Evolutionary conservation across 257 asterid species (phyloP).

Genomic region (Gardenia jasminoides): DNA sequence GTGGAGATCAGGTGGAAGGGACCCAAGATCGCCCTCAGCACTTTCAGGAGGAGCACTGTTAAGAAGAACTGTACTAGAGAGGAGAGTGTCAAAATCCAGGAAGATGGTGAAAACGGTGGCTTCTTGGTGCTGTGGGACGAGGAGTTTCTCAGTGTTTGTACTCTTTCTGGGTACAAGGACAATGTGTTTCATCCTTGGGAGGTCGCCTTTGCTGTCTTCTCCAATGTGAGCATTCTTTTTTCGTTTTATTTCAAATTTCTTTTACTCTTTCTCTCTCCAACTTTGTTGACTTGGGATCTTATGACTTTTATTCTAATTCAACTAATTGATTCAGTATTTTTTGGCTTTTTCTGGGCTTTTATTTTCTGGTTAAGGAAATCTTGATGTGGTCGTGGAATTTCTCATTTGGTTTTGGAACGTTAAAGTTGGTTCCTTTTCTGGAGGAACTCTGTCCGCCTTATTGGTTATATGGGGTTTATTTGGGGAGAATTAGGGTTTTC

Average conservation of each 20-base stretch:
- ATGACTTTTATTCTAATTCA: constrained; percentile 7
- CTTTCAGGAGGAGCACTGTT: constrained; percentile 51
- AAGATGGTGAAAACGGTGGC: constrained; percentile 29
- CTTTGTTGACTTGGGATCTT: constrained; percentile 12
- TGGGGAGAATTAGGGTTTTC: background rate
- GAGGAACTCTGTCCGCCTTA: background rate
- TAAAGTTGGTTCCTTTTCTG: constrained; percentile 6
- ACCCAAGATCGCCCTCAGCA: constrained; percentile 40
- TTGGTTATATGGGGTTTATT: background rate
- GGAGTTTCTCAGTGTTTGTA: constrained; percentile 67
- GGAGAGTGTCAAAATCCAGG: constrained; percentile 28
- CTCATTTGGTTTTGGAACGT: background rate
- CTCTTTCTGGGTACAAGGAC: constrained; percentile 68
- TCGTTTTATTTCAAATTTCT: background rate
- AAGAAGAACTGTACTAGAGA: constrained; percentile 67
- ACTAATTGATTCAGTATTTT: background rate
- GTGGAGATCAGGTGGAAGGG: constrained; percentile 68
- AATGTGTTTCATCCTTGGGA: constrained; percentile 94
- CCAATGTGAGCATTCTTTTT: constrained; percentile 52
- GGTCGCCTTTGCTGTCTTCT: constrained; percentile 69
- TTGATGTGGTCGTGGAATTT: background rate
- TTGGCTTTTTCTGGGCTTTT: background rate
- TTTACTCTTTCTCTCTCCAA: constrained; percentile 3
- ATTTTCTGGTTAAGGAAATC: background rate
- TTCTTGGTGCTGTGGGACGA: constrained; percentile 84